A percentile compares a stretch with the other conserved stretches of the same genome.
Evolutionary conservation across 148 eudicot species (phyloP).

Genomic region (Rhododendron ferrugineum): DNA sequence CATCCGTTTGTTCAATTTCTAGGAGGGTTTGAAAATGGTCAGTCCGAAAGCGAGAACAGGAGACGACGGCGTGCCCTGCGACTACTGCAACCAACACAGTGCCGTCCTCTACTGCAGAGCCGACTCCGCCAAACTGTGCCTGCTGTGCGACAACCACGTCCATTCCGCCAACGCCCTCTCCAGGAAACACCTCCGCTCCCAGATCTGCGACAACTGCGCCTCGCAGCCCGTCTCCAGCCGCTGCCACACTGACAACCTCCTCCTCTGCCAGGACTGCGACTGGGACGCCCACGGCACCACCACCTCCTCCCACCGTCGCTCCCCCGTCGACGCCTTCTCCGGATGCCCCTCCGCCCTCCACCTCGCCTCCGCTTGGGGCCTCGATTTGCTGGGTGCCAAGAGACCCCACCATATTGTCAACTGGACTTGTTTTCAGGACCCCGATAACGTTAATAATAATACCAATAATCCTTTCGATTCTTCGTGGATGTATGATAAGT

Average conservation of each 20-base stretch:
- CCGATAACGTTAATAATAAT: neutral
- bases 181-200: constrained; percentile 62
- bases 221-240: constrained; percentile 39
- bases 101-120: constrained; percentile 74
- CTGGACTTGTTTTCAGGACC: neutral
- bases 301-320: constrained; percentile 28
- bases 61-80: constrained; percentile 31
- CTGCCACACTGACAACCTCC: constrained; percentile 42
- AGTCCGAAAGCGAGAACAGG: constrained; percentile 3
- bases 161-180: constrained; percentile 90
- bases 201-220: constrained; percentile 63
- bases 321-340: constrained; percentile 40
- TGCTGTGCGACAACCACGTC: constrained; percentile 72
- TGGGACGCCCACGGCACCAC: constrained; percentile 35
- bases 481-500: neutral
- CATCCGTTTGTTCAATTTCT: neutral
- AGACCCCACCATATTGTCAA: neutral
- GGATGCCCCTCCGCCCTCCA: constrained; percentile 55
- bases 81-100: constrained; percentile 50
- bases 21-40: neutral
- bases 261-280: constrained; percentile 60
- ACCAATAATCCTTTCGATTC: neutral
- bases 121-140: constrained; percentile 75
- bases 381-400: constrained; percentile 21
- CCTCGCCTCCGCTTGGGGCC: constrained; percentile 47